These are phyloP conservation scores for Colletotrichum horii DNA, from an alignment of 2,329 filamentous ascomycete genomes.

Conservation along the genomic window DNA sequence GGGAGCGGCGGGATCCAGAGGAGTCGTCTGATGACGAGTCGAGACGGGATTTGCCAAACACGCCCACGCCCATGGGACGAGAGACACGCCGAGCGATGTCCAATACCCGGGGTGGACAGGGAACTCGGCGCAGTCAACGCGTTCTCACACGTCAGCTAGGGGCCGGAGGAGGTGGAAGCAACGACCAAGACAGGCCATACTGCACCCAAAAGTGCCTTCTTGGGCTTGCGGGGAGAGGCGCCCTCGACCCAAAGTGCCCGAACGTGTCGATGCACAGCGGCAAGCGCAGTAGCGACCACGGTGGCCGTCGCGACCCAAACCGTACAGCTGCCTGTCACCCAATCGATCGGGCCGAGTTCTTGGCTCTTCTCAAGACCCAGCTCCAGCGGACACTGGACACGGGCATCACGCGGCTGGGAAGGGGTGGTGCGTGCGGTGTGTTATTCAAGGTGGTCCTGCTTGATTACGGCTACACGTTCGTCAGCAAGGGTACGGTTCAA, in stretches of 20 bases:
- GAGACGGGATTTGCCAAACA: not conserved
- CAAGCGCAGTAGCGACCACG: not conserved
- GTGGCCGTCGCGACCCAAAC: constrained; percentile 29
- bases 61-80: not conserved
- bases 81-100: not conserved
- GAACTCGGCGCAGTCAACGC: constrained; percentile 24
- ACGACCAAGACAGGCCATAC: constrained; percentile 26
- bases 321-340: constrained; percentile 26
- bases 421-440: constrained; percentile 38
- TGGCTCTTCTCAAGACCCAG: constrained; percentile 35
- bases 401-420: constrained; percentile 30
- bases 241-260: constrained; percentile 40
- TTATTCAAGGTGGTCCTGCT: constrained; percentile 47
- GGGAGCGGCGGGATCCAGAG: not conserved
- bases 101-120: not conserved
- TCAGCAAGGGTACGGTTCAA: constrained; percentile 43
- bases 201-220: constrained; percentile 45
- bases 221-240: constrained; percentile 33
- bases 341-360: constrained; percentile 30
- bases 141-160: constrained; percentile 12
- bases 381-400: constrained; percentile 32
- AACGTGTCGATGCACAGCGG: constrained; percentile 39
- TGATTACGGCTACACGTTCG: constrained; percentile 46
- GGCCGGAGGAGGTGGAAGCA: not conserved
- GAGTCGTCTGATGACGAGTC: not conserved